These are phyloP conservation scores for Herpetomonas tarakana DNA, from an alignment of 208 protist species.

Conservation along the genomic window DNA sequence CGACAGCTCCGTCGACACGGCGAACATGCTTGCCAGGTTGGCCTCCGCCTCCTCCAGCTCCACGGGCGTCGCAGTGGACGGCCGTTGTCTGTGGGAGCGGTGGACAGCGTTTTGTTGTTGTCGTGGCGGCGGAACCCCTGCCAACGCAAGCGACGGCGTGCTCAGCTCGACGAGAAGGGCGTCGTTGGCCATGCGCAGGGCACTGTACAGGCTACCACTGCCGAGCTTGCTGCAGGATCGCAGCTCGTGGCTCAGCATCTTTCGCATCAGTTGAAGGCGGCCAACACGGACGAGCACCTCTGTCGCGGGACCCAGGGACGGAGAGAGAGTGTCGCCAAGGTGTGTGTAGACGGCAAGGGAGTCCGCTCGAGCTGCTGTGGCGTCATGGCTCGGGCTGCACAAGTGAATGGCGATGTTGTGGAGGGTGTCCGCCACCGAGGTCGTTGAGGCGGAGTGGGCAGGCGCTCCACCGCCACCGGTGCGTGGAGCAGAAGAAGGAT, in stretches of 20 bases:
- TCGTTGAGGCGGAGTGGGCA: too few relatives aligned
- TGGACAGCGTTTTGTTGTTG: not conserved
- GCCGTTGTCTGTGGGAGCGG: not conserved
- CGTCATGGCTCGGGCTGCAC: constrained; percentile 5
- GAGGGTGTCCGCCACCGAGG: not conserved
- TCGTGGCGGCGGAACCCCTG: not conserved
- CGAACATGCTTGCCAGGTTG: constrained; percentile 22
- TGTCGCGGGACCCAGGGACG: constrained; percentile 18
- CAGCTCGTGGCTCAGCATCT: constrained; percentile 89
- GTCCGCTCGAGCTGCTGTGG: constrained; percentile 18
- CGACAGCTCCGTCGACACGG: constrained; percentile 20
- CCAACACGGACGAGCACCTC: constrained; percentile 53
- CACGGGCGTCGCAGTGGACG: not conserved
- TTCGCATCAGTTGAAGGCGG: constrained; percentile 81
- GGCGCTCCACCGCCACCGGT: too few relatives aligned
- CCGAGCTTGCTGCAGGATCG: constrained; percentile 80
- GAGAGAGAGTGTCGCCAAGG: constrained; percentile 18
- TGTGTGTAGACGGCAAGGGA: constrained; percentile 28
- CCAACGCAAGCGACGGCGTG: constrained; percentile 48
- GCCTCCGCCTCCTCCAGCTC: not conserved
- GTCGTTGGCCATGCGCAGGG: constrained; percentile 79
- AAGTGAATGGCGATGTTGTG: not conserved
- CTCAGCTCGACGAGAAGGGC: constrained; percentile 85
- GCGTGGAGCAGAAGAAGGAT: too few relatives aligned
- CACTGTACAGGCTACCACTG: constrained; percentile 71